Percentiles rank a stretch among this genome's conserved stretches.
Conservation (phyloP, 2,329 filamentous ascomycete species). For the Apiospora aurea region DNA sequence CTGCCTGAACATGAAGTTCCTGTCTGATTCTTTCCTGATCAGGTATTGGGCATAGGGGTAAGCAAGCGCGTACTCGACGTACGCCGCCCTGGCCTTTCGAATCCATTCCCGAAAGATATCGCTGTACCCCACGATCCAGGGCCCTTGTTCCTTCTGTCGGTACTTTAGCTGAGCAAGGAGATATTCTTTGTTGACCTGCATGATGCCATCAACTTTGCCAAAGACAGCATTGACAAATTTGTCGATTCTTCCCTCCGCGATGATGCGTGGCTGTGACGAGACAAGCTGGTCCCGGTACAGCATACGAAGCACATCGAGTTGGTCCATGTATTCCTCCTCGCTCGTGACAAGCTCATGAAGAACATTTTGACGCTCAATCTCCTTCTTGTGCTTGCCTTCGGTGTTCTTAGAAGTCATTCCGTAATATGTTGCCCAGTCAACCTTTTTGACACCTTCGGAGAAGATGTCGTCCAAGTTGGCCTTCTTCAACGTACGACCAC, state of each 20-base stretch:
- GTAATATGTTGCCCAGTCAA: constrained; percentile 93
- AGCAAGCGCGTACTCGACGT: constrained; percentile 88
- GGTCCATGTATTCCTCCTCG: constrained; percentile 89
- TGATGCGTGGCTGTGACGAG: constrained; percentile 77
- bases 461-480: constrained; percentile 82
- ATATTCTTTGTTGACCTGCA: constrained; percentile 91
- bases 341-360: constrained; percentile 94
- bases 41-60: constrained; percentile 86
- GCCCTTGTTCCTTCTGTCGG: constrained; percentile 93
- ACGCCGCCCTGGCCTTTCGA: constrained; percentile 85
- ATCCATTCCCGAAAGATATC: constrained; percentile 99
- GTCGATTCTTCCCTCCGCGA: constrained; percentile 77
- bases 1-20: constrained; percentile 84
- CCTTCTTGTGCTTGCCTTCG: constrained; percentile 78
- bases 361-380: constrained; percentile 91
- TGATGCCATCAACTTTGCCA: constrained; percentile 86
- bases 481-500: constrained; percentile 92
- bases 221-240: constrained; percentile 88
- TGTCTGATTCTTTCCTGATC: constrained; percentile 82
- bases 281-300: constrained; percentile 86
- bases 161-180: constrained; percentile 94
- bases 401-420: constrained; percentile 79
- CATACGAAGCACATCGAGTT: constrained; percentile 83
- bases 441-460: constrained; percentile 71
- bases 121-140: constrained; percentile 92